These are phyloP conservation scores for Calvatia gigantea DNA, from an alignment of 768 basidiomycete species.

Conservation along the genomic window DNA sequence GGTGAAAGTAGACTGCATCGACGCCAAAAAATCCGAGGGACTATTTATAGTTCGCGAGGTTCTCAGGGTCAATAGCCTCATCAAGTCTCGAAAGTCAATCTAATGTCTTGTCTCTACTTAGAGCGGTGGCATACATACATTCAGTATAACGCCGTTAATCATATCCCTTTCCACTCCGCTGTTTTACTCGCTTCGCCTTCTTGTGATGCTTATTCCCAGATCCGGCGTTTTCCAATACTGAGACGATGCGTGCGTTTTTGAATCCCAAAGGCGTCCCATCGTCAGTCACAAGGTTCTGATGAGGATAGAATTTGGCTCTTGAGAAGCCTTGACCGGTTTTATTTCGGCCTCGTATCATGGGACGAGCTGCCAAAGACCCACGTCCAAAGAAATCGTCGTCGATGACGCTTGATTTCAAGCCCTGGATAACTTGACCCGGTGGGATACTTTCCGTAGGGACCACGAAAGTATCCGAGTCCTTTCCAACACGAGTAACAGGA, in stretches of 20 bases:
- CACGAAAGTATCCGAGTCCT: slow-evolving; percentile 83
- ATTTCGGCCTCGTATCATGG: slow-evolving; percentile 60
- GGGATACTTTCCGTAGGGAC: slow-evolving; percentile 29
- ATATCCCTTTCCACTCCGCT: slow-evolving; percentile 91
- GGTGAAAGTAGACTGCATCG: too few species aligned
- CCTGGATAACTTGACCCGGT: slow-evolving; percentile 29
- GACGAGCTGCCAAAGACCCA: slow-evolving; percentile 46
- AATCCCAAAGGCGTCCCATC: slow-evolving; percentile 67
- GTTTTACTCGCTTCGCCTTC: slow-evolving; percentile 76
- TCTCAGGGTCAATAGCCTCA: too few species aligned
- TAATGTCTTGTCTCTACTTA: too few species aligned
- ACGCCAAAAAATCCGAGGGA: too few species aligned
- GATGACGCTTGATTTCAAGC: slow-evolving; percentile 62
- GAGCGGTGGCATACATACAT: too few species aligned
- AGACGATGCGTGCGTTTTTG: slow-evolving; percentile 37
- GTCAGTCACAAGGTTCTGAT: slow-evolving; percentile 76
- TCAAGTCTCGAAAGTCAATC: too few species aligned
- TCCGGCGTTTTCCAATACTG: slow-evolving; percentile 38
- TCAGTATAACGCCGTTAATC: slow-evolving; percentile 43
- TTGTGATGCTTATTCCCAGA: slow-evolving; percentile 83
- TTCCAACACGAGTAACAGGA: slow-evolving; percentile 80
- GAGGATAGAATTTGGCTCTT: slow-evolving; percentile 69
- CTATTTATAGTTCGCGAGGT: too few species aligned
- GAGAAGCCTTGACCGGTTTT: slow-evolving; percentile 58
- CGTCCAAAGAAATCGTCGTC: slow-evolving; percentile 83